Evolutionary conservation across 2,329 filamentous ascomycete species (phyloP).

Genomic region (Madurella mycetomatis): DNA sequence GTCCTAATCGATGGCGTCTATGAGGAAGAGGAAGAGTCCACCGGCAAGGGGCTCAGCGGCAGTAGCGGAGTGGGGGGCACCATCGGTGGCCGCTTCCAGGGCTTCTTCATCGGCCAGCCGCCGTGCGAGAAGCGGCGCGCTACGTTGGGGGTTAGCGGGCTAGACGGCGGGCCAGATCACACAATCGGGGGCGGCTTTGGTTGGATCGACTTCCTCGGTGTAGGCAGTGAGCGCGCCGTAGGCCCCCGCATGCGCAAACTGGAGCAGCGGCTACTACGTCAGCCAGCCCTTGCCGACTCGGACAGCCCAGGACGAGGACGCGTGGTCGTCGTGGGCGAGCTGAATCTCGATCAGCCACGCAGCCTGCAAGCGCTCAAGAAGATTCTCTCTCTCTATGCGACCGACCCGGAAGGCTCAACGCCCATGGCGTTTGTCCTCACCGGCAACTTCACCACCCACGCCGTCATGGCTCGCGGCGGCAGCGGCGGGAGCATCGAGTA

Average conservation of each 20-base stretch:
- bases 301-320: constrained; percentile 42
- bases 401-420: constrained; percentile 56
- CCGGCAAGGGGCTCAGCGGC: constrained; percentile 66
- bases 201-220: constrained; percentile 93
- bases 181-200: constrained; percentile 80
- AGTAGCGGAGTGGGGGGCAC: constrained; percentile 81
- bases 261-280: constrained; percentile 61
- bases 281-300: constrained; percentile 31
- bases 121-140: constrained; percentile 79
- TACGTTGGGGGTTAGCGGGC: constrained; percentile 67
- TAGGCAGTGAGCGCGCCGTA: constrained; percentile 81
- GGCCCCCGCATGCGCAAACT: constrained; percentile 79
- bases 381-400: constrained; percentile 69
- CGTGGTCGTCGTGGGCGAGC: constrained; percentile 75
- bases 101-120: constrained; percentile 85
- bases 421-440: constrained; percentile 79
- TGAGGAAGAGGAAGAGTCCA: constrained; percentile 78
- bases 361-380: constrained; percentile 76
- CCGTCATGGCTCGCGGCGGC: constrained; percentile 62
- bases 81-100: constrained; percentile 88
- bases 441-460: constrained; percentile 73
- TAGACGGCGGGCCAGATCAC: constrained; percentile 53
- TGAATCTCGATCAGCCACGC: constrained; percentile 81
- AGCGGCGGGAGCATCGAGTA: constrained; percentile 86
- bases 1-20: constrained; percentile 94